Conservation (phyloP, 371 early-diverging fungal species). For the Funneliformis caledonium region DNA sequence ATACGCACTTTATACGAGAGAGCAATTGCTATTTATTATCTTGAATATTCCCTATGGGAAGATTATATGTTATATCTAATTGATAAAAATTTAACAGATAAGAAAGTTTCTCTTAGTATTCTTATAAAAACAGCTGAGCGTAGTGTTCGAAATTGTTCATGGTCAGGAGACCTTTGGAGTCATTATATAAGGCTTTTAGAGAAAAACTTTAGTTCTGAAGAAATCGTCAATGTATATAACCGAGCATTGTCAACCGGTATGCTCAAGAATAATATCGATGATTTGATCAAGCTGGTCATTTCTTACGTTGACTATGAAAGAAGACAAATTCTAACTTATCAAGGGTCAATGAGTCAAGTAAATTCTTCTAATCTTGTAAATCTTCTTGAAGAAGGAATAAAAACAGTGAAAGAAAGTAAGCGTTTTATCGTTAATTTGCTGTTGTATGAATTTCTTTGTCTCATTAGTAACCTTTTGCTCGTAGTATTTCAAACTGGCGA, state of each 20-base stretch:
- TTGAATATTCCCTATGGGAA: conserved; percentile 18
- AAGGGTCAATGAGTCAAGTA: background rate
- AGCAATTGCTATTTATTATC: conserved; percentile 20
- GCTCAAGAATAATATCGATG: conserved; percentile 28
- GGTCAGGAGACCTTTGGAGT: conserved; percentile 37
- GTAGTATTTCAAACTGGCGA: conserved; percentile 18
- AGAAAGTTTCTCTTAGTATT: background rate
- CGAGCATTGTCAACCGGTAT: conserved; percentile 9
- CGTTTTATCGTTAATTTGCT: background rate
- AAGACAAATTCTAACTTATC: background rate
- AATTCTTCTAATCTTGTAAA: background rate
- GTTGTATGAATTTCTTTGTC: background rate
- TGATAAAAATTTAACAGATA: background rate
- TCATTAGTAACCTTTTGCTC: background rate
- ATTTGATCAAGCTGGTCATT: conserved; percentile 24
- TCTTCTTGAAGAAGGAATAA: conserved; percentile 18
- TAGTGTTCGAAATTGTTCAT: conserved; percentile 31
- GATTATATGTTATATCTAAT: conserved; percentile 29
- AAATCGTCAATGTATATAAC: background rate
- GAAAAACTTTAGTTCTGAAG: conserved; percentile 7
- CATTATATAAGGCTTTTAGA: conserved; percentile 18
- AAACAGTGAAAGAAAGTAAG: conserved; percentile 22
- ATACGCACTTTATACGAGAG: conserved; percentile 28
- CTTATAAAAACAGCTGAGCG: conserved; percentile 11
- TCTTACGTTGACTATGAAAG: conserved; percentile 36